Conservation (phyloP, 2,329 filamentous ascomycete species). For the Diaporthe velutina region DNA sequence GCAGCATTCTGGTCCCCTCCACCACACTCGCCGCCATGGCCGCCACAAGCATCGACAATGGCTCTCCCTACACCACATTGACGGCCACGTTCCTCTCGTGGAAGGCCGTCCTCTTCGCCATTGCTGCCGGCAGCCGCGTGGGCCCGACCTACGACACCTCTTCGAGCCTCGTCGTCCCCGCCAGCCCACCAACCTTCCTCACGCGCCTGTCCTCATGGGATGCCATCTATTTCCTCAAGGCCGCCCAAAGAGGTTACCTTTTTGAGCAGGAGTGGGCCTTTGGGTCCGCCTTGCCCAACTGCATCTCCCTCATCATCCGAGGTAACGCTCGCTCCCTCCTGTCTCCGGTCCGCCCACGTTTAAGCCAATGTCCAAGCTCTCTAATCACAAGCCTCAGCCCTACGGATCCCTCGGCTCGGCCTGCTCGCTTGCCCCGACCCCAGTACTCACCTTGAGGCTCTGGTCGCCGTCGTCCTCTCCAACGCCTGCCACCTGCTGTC, state of each 20-base stretch:
- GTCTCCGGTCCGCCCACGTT: slow-evolving; percentile 42
- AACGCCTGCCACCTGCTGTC: slow-evolving; percentile 83
- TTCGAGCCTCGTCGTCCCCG: slow-evolving; percentile 60
- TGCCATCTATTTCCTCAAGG: slow-evolving; percentile 79
- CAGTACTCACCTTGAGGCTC: slow-evolving; percentile 48
- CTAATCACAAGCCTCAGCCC: slow-evolving; percentile 40
- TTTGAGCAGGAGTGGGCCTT: slow-evolving; percentile 93
- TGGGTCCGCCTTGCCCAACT: slow-evolving; percentile 62
- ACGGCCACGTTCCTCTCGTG: slow-evolving; percentile 67
- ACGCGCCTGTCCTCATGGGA: slow-evolving; percentile 82
- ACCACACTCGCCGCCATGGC: slow-evolving; percentile 27
- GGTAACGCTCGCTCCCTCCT: slow-evolving; percentile 31
- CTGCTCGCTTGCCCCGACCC: slow-evolving; percentile 7
- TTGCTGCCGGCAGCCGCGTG: slow-evolving; percentile 66
- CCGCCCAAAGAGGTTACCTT: slow-evolving; percentile 73
- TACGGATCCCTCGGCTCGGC: slow-evolving; percentile 34
- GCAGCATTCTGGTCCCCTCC: not conserved
- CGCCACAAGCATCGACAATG: not conserved
- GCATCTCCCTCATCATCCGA: slow-evolving; percentile 52
- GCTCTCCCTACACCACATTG: slow-evolving; percentile 44
- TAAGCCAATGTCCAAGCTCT: slow-evolving; percentile 35
- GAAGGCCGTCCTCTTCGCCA: slow-evolving; percentile 75
- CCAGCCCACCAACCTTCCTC: slow-evolving; percentile 52
- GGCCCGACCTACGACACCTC: slow-evolving; percentile 85
- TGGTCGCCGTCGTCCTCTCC: slow-evolving; percentile 76